These are phyloP conservation scores for Xylaria telfairii DNA, from an alignment of 495 filamentous ascomycete genomes.

Conservation along the genomic window DNA sequence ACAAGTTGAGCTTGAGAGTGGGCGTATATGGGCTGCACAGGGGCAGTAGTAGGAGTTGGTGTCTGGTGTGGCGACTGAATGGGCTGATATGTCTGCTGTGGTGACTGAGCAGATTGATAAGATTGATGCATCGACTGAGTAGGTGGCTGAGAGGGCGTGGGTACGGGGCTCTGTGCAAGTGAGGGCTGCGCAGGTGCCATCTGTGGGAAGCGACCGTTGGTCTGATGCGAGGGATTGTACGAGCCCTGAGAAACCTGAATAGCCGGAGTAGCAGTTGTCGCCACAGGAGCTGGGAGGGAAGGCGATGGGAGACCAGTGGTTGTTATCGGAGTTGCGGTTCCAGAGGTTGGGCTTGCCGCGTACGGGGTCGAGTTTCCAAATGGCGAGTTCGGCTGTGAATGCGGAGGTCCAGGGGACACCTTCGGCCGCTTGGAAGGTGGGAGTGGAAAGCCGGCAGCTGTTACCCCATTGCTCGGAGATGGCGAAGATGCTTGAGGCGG, in stretches of 20 bases:
- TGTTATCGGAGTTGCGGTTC: constrained; percentile 34
- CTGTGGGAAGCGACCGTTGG: constrained; percentile 55
- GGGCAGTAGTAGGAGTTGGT: constrained; percentile 25
- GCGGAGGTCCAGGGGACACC: constrained; percentile 66
- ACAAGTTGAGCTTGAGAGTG: constrained; percentile 48
- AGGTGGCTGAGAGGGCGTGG: constrained; percentile 36
- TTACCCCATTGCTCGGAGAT: constrained; percentile 34
- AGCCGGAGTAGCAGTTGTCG: constrained; percentile 22
- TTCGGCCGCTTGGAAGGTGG: constrained; percentile 72
- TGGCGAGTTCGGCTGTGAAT: constrained; percentile 36
- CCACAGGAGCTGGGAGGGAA: constrained; percentile 20
- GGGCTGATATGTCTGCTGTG: neutral
- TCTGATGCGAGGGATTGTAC: constrained; percentile 41
- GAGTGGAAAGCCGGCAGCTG: constrained; percentile 39
- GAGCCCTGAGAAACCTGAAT: constrained; percentile 30
- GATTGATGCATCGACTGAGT: constrained; percentile 22
- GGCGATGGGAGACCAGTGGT: constrained; percentile 35
- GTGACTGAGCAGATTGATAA: constrained; percentile 8
- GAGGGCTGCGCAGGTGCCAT: constrained; percentile 57
- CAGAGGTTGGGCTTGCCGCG: constrained; percentile 34
- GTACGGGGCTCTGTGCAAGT: constrained; percentile 34
- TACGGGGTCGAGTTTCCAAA: constrained; percentile 28
- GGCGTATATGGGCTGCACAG: constrained; percentile 36
- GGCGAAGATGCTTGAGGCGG: constrained; percentile 45
- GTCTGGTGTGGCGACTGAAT: neutral